phyloP scores from a whole-genome alignment of 1,139 yeast genomes.

The Suhomyces coccinellae region DNA sequence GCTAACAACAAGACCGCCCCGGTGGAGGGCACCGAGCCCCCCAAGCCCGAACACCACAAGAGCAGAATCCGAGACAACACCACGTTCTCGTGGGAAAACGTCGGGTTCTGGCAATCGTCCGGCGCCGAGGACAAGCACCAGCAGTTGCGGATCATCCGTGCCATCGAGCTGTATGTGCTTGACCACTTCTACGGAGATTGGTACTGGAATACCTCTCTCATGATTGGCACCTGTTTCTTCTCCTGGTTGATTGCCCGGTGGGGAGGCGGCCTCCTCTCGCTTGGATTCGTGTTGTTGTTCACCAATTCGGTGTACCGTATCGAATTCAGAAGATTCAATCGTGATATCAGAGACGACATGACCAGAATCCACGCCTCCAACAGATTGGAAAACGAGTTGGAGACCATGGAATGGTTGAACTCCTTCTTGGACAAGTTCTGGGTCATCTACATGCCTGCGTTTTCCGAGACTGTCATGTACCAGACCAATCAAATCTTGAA shows the following conservation, averaged over 20 bases:
- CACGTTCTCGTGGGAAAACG: conserved; percentile 43
- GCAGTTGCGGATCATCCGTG: conserved; percentile 27
- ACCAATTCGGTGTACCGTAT: conserved; percentile 66
- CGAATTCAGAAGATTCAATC: conserved; percentile 71
- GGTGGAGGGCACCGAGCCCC: conserved; percentile 24
- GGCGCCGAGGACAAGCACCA: conserved; percentile 26
- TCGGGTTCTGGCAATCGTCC: conserved; percentile 42
- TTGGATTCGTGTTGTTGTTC: conserved; percentile 57
- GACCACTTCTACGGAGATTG: conserved; percentile 73
- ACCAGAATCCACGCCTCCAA: conserved; percentile 59
- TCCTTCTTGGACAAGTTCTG: conserved; percentile 75
- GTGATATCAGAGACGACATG: conserved; percentile 74
- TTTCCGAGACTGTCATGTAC: conserved; percentile 71
- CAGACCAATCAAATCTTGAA: conserved; percentile 65
- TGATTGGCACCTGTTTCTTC: conserved; percentile 71
- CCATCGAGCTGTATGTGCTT: conserved; percentile 56
- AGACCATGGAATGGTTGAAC: conserved; percentile 80
- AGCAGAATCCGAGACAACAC: conserved; percentile 31
- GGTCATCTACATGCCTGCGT: conserved; percentile 85
- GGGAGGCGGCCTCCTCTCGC: conserved; percentile 58
- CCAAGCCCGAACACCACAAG: conserved; percentile 18
- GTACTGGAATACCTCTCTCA: conserved; percentile 65
- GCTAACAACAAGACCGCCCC: conserved; percentile 23
- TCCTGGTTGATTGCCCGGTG: conserved; percentile 61
- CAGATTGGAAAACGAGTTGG: conserved; percentile 59